These are phyloP conservation scores for Colletotrichum sp. DNA, from an alignment of 2,329 filamentous ascomycete genomes.

Conservation along the genomic window DNA sequence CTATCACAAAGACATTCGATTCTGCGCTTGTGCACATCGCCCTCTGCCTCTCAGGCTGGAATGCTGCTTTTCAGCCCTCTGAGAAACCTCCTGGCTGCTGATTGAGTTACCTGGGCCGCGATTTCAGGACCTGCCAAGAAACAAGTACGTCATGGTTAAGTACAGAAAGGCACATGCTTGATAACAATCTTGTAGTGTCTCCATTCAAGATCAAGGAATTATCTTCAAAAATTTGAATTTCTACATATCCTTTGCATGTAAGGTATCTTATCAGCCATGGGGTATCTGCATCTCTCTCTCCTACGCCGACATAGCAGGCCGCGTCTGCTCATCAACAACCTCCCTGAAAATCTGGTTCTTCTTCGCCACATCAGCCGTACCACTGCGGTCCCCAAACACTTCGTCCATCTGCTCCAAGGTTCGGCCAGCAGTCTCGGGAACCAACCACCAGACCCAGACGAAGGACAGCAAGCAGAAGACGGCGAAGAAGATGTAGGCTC, in stretches of 20 bases:
- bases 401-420: slow-evolving; percentile 40
- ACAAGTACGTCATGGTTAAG: too few species aligned
- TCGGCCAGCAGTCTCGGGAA: slow-evolving; percentile 36
- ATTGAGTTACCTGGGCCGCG: too few species aligned
- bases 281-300: not conserved
- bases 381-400: slow-evolving; percentile 32
- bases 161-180: too few species aligned
- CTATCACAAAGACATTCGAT: accelerated
- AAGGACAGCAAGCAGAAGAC: slow-evolving; percentile 27
- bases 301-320: not conserved
- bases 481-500: slow-evolving; percentile 43
- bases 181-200: too few species aligned
- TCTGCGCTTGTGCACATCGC: not conserved
- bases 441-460: slow-evolving; percentile 28
- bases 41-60: not conserved
- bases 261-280: too few species aligned
- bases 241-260: not conserved
- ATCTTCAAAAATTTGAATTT: not conserved
- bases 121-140: too few species aligned
- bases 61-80: not conserved
- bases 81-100: too few species aligned
- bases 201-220: too few species aligned
- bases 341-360: slow-evolving; percentile 14
- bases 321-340: slow-evolving; percentile 8
- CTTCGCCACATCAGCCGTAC: slow-evolving; percentile 23